These are phyloP conservation scores for Cerrena zonata DNA, from an alignment of 1,284 basidiomycete genomes.

Conservation along the genomic window DNA sequence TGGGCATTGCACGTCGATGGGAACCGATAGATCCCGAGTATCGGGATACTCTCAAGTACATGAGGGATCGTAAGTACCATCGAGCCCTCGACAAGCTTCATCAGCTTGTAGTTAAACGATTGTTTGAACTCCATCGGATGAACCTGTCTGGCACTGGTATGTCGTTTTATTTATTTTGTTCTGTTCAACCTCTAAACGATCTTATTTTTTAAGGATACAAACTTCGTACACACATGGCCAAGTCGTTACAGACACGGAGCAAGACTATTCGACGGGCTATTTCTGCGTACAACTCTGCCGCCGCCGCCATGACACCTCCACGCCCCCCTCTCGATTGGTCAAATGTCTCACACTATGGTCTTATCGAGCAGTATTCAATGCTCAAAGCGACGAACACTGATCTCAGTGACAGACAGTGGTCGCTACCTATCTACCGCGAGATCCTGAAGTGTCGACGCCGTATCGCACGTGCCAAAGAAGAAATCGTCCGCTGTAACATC, in stretches of 20 bases:
- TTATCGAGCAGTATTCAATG: slow-evolving; percentile 30
- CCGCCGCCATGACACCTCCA: slow-evolving; percentile 17
- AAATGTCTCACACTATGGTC: slow-evolving; percentile 24
- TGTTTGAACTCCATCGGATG: slow-evolving; percentile 27
- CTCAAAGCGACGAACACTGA: slow-evolving; percentile 24
- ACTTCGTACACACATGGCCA: slow-evolving; percentile 16
- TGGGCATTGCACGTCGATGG: slow-evolving; percentile 20
- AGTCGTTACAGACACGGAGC: slow-evolving; percentile 14
- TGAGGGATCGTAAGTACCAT: too few species aligned
- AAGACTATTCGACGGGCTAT: slow-evolving; percentile 13
- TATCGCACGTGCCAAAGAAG: slow-evolving; percentile 27
- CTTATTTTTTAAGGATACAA: slow-evolving; percentile 14
- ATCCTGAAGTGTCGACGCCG: slow-evolving; percentile 22
- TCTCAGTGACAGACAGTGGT: slow-evolving; percentile 23
- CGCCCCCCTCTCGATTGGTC: slow-evolving; percentile 20
- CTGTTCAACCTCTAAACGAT: background rate
- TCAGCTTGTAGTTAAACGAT: slow-evolving; percentile 21
- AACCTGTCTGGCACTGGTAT: slow-evolving; percentile 21
- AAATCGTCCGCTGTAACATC: slow-evolving; percentile 26
- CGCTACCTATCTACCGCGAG: slow-evolving; percentile 17
- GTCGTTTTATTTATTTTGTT: background rate
- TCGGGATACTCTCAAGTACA: slow-evolving; percentile 3
- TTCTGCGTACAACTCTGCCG: slow-evolving; percentile 18
- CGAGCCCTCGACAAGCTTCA: slow-evolving; percentile 24
- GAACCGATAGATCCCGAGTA: slow-evolving; percentile 14